Percentiles rank a stretch among this genome's conserved stretches.
Conservation (phyloP, 2,329 filamentous ascomycete species). For the Colletotrichum tofieldiae region DNA sequence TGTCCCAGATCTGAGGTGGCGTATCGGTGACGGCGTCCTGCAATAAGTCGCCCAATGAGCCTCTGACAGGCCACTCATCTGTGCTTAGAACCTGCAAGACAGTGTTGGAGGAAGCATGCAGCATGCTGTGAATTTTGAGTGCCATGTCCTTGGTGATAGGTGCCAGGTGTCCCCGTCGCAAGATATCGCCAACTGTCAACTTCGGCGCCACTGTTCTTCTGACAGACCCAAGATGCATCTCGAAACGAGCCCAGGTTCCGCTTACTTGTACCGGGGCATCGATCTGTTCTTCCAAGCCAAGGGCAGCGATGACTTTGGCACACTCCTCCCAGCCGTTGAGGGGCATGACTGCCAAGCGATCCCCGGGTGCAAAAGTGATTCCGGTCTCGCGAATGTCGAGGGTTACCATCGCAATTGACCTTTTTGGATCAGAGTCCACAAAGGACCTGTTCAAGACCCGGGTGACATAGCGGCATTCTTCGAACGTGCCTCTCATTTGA, state of each 20-base stretch:
- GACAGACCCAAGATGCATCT: conserved; percentile 61
- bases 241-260: conserved; percentile 63
- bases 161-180: conserved; percentile 66
- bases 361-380: conserved; percentile 68
- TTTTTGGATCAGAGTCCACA: conserved; percentile 62
- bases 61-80: conserved; percentile 67
- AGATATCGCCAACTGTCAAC: conserved; percentile 64
- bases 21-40: conserved; percentile 65
- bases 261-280: conserved; percentile 57
- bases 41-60: conserved; percentile 65
- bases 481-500: conserved; percentile 69
- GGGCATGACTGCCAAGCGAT: conserved; percentile 69
- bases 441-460: conserved; percentile 60
- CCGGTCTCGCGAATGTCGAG: conserved; percentile 68
- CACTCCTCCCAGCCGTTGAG: conserved; percentile 69
- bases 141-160: conserved; percentile 67
- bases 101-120: conserved; percentile 65
- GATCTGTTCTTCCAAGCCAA: conserved; percentile 65
- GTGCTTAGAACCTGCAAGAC: conserved; percentile 65
- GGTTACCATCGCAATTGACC: conserved; percentile 65
- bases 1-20: conserved; percentile 65
- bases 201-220: conserved; percentile 45
- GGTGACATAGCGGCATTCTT: conserved; percentile 67
- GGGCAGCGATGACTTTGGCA: conserved; percentile 66
- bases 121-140: conserved; percentile 63